Percentiles rank a stretch among this genome's conserved stretches.
Conservation (phyloP, 176 grass and related monocot genomes). For the Otatea glauca region DNA sequence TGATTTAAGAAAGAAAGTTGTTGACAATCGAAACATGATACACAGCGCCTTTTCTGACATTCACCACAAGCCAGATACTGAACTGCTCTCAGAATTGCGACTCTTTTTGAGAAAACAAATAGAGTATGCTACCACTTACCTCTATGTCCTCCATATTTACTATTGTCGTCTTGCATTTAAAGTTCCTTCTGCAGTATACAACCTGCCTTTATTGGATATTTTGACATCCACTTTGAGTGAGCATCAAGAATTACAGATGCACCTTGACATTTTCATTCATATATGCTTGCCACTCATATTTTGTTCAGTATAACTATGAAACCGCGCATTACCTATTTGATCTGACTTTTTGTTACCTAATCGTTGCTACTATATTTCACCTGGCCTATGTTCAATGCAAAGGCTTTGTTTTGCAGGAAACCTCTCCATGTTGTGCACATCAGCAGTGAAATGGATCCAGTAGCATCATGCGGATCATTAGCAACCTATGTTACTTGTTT, state of each 20-base stretch:
- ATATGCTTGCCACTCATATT: background rate
- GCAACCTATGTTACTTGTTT: conserved; percentile 56
- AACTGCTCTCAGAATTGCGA: conserved; percentile 54
- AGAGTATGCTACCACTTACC: conserved; percentile 42
- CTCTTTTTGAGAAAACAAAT: conserved; percentile 49
- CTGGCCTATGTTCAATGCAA: background rate
- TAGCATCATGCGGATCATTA: conserved; percentile 56
- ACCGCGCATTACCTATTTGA: background rate
- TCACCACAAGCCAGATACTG: conserved; percentile 44
- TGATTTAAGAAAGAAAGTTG: conserved; percentile 58
- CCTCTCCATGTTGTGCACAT: conserved; percentile 64
- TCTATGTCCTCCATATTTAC: conserved; percentile 5
- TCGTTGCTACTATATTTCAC: conserved; percentile 9
- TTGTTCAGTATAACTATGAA: background rate
- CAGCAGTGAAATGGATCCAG: conserved; percentile 59
- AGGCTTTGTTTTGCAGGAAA: conserved; percentile 42
- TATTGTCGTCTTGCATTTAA: too few species aligned
- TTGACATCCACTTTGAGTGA: background rate
- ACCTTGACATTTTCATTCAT: background rate
- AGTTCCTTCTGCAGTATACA: too few species aligned
- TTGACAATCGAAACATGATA: conserved; percentile 42
- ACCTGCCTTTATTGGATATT: background rate
- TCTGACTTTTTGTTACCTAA: conserved; percentile 3
- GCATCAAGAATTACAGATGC: too few species aligned
- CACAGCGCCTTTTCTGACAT: conserved; percentile 41